Evolutionary conservation across 2,329 filamentous ascomycete genomes (phyloP).

Genomic region (Lachnellula occidentalis): DNA sequence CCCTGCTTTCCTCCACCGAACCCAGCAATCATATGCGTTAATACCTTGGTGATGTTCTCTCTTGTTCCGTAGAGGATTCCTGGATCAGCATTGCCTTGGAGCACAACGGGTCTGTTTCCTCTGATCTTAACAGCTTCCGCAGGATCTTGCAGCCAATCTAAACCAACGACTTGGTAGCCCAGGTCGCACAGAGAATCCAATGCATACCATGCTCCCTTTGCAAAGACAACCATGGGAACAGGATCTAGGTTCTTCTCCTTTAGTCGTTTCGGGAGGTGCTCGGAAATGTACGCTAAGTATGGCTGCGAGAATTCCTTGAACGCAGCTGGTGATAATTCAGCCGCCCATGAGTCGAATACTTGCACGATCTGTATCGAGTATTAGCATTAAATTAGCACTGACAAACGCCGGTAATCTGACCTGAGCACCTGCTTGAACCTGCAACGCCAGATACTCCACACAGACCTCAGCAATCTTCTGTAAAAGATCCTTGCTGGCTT

Average conservation of each 20-base stretch:
- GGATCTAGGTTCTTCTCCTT: slow-evolving; percentile 67
- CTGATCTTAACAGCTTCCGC: slow-evolving; percentile 77
- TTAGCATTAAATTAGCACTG: neutral
- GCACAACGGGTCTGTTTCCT: slow-evolving; percentile 64
- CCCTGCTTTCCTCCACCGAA: slow-evolving; percentile 78
- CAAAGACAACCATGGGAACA: slow-evolving; percentile 97
- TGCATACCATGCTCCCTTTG: slow-evolving; percentile 95
- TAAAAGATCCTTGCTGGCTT: slow-evolving; percentile 73
- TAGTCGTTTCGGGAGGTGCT: slow-evolving; percentile 70
- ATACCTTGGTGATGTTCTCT: slow-evolving; percentile 73
- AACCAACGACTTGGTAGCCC: slow-evolving; percentile 87
- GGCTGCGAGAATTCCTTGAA: slow-evolving; percentile 85
- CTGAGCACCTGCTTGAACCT: slow-evolving; percentile 91
- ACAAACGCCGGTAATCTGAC: slow-evolving; percentile 35
- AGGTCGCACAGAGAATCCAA: slow-evolving; percentile 81
- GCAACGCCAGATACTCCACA: slow-evolving; percentile 87
- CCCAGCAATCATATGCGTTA: slow-evolving; percentile 80
- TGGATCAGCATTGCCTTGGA: slow-evolving; percentile 95
- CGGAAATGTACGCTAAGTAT: slow-evolving; percentile 77
- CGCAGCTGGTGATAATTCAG: slow-evolving; percentile 77
- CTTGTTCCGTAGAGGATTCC: slow-evolving; percentile 84
- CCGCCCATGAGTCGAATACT: slow-evolving; percentile 98
- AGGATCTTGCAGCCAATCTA: slow-evolving; percentile 93
- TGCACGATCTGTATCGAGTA: slow-evolving; percentile 64
- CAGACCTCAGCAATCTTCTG: slow-evolving; percentile 92